Base-by-base conservation (phyloP, 2,329 filamentous ascomycete species). In the Fusarium dlaminii region DNA sequence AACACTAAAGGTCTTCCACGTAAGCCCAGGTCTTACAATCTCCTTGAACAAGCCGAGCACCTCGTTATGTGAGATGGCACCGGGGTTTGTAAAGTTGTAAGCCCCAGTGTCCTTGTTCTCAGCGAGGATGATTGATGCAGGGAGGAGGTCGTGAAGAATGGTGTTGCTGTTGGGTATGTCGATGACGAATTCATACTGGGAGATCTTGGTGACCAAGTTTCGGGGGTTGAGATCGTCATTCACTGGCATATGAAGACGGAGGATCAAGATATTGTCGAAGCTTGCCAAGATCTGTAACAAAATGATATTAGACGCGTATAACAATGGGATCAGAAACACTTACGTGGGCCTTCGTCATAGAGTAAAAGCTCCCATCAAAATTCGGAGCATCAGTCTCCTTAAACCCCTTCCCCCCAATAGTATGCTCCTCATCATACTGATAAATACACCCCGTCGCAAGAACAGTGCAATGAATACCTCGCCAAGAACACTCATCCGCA, bases 21-120 rank as follows among this genome's bases (percentile, higher is more conserved):
- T 85, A 75, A 91, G 89, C 34, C 78, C 79, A 4, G 90, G 90
- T 45, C 90, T 86, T 42, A 93, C 87, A 73, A 91, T 89, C 71
- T 92, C 86, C 76, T 87, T 88, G 83, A 92, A 92, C 46, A 93
- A 83, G 6, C 82, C 75, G 43, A 93, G 84, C 12, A 93, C 90
- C 81, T 92, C 90, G 80, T 92, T 92, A 82, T 92, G 90, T n/a
- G 89, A 91, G 79, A 93, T 92, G 72, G 90, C 89, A 18, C 90
- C 91, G 1, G 91, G 91, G 82, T 92, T 93, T 68, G 90, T 92
- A 80, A 92, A 92, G 83, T 93, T 93, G 82, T 90, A 92, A 74
- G 93, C 84, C 24, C 91, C 91, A 3, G 86, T 88, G 46, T 92
- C 90, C 45, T 84, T 82, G 81, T 91, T 86, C 80, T 91, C 88